phyloP scores from a whole-genome alignment of 768 basidiomycete genomes.

The Sarcodon aspratus region DNA sequence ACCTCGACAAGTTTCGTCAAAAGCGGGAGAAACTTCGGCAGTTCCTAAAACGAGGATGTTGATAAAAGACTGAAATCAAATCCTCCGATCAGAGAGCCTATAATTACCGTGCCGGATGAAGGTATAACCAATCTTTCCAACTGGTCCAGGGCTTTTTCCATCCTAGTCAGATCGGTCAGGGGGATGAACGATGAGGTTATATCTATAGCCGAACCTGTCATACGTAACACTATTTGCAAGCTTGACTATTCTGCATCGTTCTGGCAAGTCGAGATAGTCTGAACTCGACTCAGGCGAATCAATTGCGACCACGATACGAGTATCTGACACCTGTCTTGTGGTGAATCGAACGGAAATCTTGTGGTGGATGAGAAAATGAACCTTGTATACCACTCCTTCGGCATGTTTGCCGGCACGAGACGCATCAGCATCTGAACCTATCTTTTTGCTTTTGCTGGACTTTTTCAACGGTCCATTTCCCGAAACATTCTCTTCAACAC shows the following conservation, averaged over 20 bases:
- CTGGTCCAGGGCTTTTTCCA: constrained; percentile 73
- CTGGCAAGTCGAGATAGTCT: constrained; percentile 70
- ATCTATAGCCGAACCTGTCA: constrained; percentile 43
- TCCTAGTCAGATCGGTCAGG: constrained; percentile 32
- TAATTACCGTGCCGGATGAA: constrained; percentile 1
- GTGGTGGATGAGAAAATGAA: constrained; percentile 11
- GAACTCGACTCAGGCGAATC: constrained; percentile 43
- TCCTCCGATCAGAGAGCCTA: constrained; percentile 2
- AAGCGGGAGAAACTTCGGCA: constrained; percentile 31
- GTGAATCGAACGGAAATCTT: neutral
- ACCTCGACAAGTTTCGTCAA: constrained; percentile 49
- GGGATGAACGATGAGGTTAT: neutral
- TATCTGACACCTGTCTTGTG: constrained; percentile 56
- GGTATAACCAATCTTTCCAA: constrained; percentile 36
- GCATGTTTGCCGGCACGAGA: constrained; percentile 16
- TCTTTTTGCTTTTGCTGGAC: constrained; percentile 35
- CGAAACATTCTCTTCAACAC: constrained; percentile 64
- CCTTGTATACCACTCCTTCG: constrained; percentile 87
- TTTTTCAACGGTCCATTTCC: constrained; percentile 25
- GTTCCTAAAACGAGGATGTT: constrained; percentile 12
- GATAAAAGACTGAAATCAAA: neutral
- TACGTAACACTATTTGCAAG: constrained; percentile 89
- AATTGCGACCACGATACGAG: constrained; percentile 71
- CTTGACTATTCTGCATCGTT: constrained; percentile 77
- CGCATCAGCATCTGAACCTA: constrained; percentile 11